Conservation (phyloP, 192 early-diverging fungal species). For the Podila minutissima region DNA sequence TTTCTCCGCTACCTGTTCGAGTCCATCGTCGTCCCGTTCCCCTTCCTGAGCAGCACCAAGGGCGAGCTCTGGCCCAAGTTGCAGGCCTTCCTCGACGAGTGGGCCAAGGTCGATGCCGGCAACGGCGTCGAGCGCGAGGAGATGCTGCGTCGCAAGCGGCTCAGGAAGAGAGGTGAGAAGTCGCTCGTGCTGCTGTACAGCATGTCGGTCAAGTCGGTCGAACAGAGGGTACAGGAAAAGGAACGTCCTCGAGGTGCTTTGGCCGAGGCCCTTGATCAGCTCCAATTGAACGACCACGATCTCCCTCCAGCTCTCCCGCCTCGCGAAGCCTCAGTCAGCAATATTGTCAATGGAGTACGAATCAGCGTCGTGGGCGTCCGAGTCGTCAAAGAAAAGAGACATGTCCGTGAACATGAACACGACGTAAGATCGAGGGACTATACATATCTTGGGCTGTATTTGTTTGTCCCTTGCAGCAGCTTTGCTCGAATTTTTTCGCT, state of each 20-base stretch:
- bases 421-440: constrained; percentile 16
- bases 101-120: constrained; percentile 44
- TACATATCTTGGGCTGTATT: neutral
- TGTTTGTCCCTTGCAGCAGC: neutral
- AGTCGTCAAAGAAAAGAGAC: constrained; percentile 37
- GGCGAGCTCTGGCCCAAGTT: constrained; percentile 54
- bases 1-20: constrained; percentile 54
- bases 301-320: neutral
- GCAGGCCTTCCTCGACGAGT: constrained; percentile 55
- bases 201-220: constrained; percentile 23
- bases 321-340: constrained; percentile 3
- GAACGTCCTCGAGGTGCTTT: neutral
- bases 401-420: constrained; percentile 50
- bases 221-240: constrained; percentile 14
- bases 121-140: constrained; percentile 24
- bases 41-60: constrained; percentile 50
- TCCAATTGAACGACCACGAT: neutral
- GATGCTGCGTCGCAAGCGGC: constrained; percentile 16
- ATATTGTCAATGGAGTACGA: constrained; percentile 34
- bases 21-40: constrained; percentile 52
- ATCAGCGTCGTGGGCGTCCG: constrained; percentile 56
- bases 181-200: constrained; percentile 17
- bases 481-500: neutral
- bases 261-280: constrained; percentile 40
- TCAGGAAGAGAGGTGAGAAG: constrained; percentile 16